Conservation (phyloP, 805 yeast species). For the Yarrowia divulgata region DNA sequence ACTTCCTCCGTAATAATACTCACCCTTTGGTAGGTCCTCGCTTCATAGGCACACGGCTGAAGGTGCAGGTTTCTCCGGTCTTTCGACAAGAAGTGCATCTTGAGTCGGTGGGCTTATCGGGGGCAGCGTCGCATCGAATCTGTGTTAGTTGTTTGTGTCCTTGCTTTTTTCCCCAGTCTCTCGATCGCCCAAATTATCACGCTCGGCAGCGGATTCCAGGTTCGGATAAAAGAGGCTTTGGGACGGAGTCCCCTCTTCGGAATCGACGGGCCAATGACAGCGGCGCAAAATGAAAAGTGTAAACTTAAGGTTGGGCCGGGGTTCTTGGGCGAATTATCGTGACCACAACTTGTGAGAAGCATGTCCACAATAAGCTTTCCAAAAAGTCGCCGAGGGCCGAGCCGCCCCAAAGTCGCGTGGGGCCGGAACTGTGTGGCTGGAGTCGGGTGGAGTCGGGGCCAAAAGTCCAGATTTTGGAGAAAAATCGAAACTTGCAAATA, state of each 20-base stretch:
- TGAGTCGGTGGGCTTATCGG: slow-evolving; percentile 45
- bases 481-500: background rate
- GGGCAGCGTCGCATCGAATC: slow-evolving; percentile 54
- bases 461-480: slow-evolving; percentile 7
- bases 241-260: slow-evolving; percentile 36
- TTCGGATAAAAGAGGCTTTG: slow-evolving; percentile 36
- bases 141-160: slow-evolving; percentile 42
- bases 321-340: slow-evolving; percentile 32
- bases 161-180: background rate
- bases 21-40: slow-evolving; percentile 67
- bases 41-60: slow-evolving; percentile 64
- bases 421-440: slow-evolving; percentile 37
- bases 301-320: slow-evolving; percentile 20
- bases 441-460: slow-evolving; percentile 24
- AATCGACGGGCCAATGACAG: slow-evolving; percentile 19
- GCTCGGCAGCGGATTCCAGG: slow-evolving; percentile 37
- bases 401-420: slow-evolving; percentile 36
- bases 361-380: background rate
- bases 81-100: slow-evolving; percentile 62
- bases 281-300: slow-evolving; percentile 8
- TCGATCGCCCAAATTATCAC: background rate
- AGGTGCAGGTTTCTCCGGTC: slow-evolving; percentile 61
- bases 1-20: slow-evolving; percentile 19
- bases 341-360: slow-evolving; percentile 21
- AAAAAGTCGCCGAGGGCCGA: slow-evolving; percentile 34